phyloP scores from a whole-genome alignment of 2,329 filamentous ascomycete genomes.

The Hypoxylon sp. region DNA sequence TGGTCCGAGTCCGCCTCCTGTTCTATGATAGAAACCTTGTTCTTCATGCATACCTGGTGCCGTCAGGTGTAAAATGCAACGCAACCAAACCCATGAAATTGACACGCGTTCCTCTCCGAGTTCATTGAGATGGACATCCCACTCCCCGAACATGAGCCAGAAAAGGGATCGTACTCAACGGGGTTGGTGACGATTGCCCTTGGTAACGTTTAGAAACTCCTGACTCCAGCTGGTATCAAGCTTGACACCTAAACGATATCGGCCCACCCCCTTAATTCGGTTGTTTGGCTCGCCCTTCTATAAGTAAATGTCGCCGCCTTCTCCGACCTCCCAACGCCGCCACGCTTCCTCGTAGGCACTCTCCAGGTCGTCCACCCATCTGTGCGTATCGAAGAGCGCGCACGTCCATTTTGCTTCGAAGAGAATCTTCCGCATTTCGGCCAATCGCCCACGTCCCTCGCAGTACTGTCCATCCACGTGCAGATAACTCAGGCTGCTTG shows the following conservation, averaged over 20 bases:
- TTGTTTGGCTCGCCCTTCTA: conserved; percentile 30
- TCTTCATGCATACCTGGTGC: conserved; percentile 27
- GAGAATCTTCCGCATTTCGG: conserved; percentile 81
- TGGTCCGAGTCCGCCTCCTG: conserved; percentile 52
- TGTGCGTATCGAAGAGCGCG: conserved; percentile 87
- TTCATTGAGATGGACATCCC: conserved; percentile 22
- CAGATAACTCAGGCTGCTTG: conserved; percentile 70
- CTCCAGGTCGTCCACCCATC: conserved; percentile 93
- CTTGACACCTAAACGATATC: conserved; percentile 4
- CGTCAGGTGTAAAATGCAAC: conserved; percentile 26
- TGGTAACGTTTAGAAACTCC: conserved; percentile 6
- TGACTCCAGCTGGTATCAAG: conserved; percentile 17
- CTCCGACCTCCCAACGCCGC: conserved; percentile 85
- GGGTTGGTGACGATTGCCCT: neutral
- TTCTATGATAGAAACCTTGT: conserved; percentile 45
- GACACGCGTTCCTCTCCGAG: conserved; percentile 7
- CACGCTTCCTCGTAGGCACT: conserved; percentile 89
- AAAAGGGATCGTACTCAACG: conserved; percentile 11
- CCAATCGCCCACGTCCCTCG: conserved; percentile 74
- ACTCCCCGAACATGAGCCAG: conserved; percentile 10
- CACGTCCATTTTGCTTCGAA: conserved; percentile 88
- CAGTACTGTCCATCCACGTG: conserved; percentile 59
- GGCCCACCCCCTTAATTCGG: neutral
- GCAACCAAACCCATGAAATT: conserved; percentile 13
- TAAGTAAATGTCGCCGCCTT: conserved; percentile 94